Base-by-base conservation (phyloP, 257 asterid genomes). In the Gardenia jasminoides region DNA sequence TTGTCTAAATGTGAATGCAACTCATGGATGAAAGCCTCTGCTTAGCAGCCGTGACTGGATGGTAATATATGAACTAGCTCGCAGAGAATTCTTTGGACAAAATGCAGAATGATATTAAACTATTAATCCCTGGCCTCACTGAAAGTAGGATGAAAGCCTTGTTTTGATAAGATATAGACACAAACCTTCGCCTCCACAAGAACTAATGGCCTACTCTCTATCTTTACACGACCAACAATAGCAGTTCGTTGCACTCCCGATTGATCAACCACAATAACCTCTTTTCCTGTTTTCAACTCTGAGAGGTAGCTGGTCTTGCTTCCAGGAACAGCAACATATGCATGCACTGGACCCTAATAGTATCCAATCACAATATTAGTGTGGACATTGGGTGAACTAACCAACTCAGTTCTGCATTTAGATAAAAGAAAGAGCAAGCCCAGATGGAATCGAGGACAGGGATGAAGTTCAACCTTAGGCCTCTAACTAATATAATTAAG, bases 261-360 rank as follows among this genome's bases (percentile, higher is more conserved):
- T 82, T 88, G 93, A 85, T 92, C 86, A 66, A 92, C 96, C 79
- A 94, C 85, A 46, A 87, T 77, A 7, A 92, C 93, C 88, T 94
- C 97, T 83, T 90, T 91, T 76, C 98, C 98, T 13, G 93, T 78
- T 85, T 81, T 91, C 52, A 94, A 72, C 81, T 92, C 97, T 3
- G 98, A 94, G 61, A 94, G 92, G 88, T 94, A 94, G 88, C 91
- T 80, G 28, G 98, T 92, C 78, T 90, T 91, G 26, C 90, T 94
- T 78, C 92, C 98, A 2, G 97, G 98, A 82, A 88, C 82, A 30
- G 91, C 92, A 77, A 92, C 90, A 84, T 92, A 92, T 22, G 94
- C 91, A 72, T 94, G 98, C 61, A 92, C 97, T 10, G 97, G 97
- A 62, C 97, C 98, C 97, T 92, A 86, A 70, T 70, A 67, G 41